Evolutionary conservation across 2,329 filamentous ascomycete species (phyloP), one percentile per base, ranked within the genome.

Genomic region (Thelonectria olida): DNA sequence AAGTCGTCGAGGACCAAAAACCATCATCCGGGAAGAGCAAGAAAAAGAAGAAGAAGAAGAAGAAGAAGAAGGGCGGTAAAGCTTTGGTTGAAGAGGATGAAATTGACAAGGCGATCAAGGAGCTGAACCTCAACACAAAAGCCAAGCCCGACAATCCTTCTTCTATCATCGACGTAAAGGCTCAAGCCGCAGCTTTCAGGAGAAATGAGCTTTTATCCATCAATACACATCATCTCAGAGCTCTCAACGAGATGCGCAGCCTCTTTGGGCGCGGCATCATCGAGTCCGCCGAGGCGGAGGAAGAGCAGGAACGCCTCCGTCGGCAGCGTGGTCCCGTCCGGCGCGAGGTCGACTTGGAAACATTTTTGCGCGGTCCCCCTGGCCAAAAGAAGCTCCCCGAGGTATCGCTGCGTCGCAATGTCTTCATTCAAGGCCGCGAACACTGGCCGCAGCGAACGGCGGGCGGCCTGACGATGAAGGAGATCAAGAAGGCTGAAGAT

Each of bases 351-450:
- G 88, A 90, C 60, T 77, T 88, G 47, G 84, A 88, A 72, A 84
- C 81, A 0, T 86, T 79, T 61, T 76, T 87, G 22, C 81, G 80
- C 56, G 80, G 84, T 5, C 85, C 85, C 15, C 84, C 87, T 22
- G 84, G 84, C 1, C 69, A 71, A 4, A 85, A 87, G 67, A 89
- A 86, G 67, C 82, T 96, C 52, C 87, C 89, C 1, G 89, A 92
- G 53, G 82, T 93, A 28, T 89, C 90, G 19, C 81, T 92, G 27
- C 86, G 92, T 44, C 86, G 90, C 34, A 97, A 97, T 72, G 84
- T 92, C 12, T 95, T 97, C 72, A 88, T 97, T 61, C 91, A 93
- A 68, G 92, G 92, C 48, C 94, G 93, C 72, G 92, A 96, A 65
- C 88, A 92, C 51, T 97, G 94, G 94, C 94, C 93, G 4, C 84